Percentiles rank a stretch among this genome's conserved stretches.
Evolutionary conservation across 352 stramenopile genomes (phyloP).

Genomic region (Phytophthora megakarya): DNA sequence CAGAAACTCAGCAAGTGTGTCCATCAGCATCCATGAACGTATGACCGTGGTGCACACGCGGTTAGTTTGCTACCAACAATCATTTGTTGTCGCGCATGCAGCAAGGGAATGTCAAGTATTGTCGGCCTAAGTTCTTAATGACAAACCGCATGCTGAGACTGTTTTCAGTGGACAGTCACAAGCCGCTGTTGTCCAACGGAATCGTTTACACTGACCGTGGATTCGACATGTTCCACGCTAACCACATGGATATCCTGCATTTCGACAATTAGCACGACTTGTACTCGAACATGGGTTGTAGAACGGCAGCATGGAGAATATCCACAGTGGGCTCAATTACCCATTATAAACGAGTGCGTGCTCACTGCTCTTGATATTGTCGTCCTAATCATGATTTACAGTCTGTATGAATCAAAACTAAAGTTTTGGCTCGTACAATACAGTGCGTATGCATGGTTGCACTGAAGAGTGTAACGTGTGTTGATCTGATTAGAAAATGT

Average conservation of each 20-base stretch:
- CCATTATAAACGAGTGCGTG: constrained; percentile 99
- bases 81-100: constrained; percentile 79
- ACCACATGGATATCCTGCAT: too few species aligned
- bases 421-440: too few species aligned
- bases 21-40: constrained; percentile 97
- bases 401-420: too few species aligned
- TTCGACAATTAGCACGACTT: constrained; percentile 90
- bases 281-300: constrained; percentile 97
- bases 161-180: constrained; percentile 88
- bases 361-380: too few species aligned
- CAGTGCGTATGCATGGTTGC: too few species aligned
- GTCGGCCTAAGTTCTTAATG: constrained; percentile 94
- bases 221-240: constrained; percentile 99
- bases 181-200: constrained; percentile 87
- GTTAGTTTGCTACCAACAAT: constrained; percentile 70
- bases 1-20: constrained; percentile 97
- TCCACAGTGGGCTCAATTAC: constrained; percentile 90
- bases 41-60: constrained; percentile 96
- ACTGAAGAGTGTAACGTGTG: too few species aligned
- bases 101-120: constrained; percentile 62
- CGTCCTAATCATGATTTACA: too few species aligned
- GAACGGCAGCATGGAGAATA: constrained; percentile 93
- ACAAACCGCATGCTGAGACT: constrained; percentile 95
- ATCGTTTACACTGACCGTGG: constrained; percentile 98
- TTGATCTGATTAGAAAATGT: too few species aligned